Evolutionary conservation across 805 yeast species (phyloP).

Genomic region (Wickerhamomyces mucosus): DNA sequence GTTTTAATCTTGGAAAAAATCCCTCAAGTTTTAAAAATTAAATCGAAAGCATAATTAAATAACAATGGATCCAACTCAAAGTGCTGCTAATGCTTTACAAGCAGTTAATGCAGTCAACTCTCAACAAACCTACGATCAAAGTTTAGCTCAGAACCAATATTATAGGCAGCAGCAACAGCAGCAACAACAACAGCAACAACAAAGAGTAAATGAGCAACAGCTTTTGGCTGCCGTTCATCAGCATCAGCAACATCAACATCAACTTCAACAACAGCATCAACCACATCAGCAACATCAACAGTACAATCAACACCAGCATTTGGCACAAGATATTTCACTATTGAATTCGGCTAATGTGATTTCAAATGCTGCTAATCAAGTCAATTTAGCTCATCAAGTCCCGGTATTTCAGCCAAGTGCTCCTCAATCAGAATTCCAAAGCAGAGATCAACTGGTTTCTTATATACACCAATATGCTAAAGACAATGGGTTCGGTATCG

Average conservation of each 20-base stretch:
- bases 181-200: constrained; percentile 13
- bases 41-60: too few relatives aligned
- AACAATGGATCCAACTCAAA: constrained; percentile 11
- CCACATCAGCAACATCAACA: constrained; percentile 6
- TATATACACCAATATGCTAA: constrained; percentile 22
- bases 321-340: constrained; percentile 1
- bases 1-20: too few relatives aligned
- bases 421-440: constrained; percentile 17
- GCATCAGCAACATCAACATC: constrained; percentile 14
- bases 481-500: constrained; percentile 23
- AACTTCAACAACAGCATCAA: constrained; percentile 5
- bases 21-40: too few relatives aligned
- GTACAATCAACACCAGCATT: constrained; percentile 6
- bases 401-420: constrained; percentile 17
- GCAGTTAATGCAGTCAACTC: constrained; percentile 10
- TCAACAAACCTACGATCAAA: constrained; percentile 11
- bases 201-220: constrained; percentile 13
- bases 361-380: too few relatives aligned
- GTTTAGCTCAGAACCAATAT: constrained; percentile 10
- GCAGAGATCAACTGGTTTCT: constrained; percentile 16
- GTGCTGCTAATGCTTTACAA: constrained; percentile 19
- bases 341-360: not conserved
- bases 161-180: constrained; percentile 14
- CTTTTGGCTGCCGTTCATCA: constrained; percentile 5
- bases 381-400: too few relatives aligned